A percentile compares a stretch with the other conserved stretches of the same genome.
These are phyloP conservation scores for Phalaenopsis equestris DNA, from an alignment of 106 monocot genomes.

Conservation along the genomic window DNA sequence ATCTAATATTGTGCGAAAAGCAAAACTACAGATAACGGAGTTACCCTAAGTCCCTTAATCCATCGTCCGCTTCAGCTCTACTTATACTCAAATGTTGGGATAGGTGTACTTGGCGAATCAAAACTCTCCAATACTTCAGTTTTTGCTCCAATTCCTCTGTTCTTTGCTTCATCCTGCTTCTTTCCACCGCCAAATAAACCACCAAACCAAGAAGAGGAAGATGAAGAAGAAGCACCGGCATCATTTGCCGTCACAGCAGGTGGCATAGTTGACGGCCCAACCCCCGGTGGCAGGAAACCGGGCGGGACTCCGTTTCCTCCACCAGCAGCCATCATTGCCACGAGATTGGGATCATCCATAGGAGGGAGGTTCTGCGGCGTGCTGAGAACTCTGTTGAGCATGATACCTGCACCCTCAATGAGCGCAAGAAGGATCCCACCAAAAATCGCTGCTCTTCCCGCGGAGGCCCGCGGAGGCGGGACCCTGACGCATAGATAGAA, in stretches of 20 bases:
- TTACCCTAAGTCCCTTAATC: not conserved
- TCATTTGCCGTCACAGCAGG: not conserved
- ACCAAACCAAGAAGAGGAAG: slow-evolving; percentile 16
- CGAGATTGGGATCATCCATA: slow-evolving; percentile 18
- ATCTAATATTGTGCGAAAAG: not conserved
- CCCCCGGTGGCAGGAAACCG: not conserved
- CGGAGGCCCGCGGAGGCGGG: slow-evolving; percentile 35
- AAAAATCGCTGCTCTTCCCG: slow-evolving; percentile 25
- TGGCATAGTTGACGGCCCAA: not conserved
- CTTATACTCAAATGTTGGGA: slow-evolving; percentile 22
- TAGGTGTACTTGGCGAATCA: slow-evolving; percentile 17
- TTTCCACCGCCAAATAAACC: slow-evolving; percentile 21
- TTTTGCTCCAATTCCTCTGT: not conserved
- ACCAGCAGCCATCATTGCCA: slow-evolving; percentile 9
- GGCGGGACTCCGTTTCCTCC: not conserved
- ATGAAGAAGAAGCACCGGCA: slow-evolving; percentile 8
- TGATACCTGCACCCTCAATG: slow-evolving; percentile 23
- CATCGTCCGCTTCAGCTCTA: slow-evolving; percentile 1
- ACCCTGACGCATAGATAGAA: slow-evolving; percentile 72
- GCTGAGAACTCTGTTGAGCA: slow-evolving; percentile 21
- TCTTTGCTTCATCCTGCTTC: slow-evolving; percentile 11
- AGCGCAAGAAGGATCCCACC: slow-evolving; percentile 23
- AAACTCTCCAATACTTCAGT: slow-evolving; percentile 21
- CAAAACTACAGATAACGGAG: not conserved
- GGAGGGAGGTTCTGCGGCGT: slow-evolving; percentile 16